Evolutionary conservation across 2,329 filamentous ascomycete genomes (phyloP), one percentile per base, ranked within the genome.

Genomic region (Chalaropsis ovoidea): DNA sequence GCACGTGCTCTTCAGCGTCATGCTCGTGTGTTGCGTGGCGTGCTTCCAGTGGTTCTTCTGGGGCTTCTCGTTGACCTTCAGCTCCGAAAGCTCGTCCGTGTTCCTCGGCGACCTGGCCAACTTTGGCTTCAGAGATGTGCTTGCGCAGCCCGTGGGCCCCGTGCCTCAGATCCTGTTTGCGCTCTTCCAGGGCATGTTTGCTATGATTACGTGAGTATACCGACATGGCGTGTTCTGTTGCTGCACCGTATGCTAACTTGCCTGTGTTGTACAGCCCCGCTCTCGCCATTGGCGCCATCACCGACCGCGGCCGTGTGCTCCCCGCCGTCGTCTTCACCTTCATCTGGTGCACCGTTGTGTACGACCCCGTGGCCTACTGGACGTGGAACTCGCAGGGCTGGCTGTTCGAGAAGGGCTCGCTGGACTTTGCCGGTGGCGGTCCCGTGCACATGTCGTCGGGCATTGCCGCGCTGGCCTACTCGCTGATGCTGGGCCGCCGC

Each of bases 41-140:
- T 86, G 85, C 62, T 95, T 95, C 77, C 90, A 95, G 73, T 96
- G 91, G 90, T 95, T 95, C 79, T 93, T 95, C 79, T 95, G 90
- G 90, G 90, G 90, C 61, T 95, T 93, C 76, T 93, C 88, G 11
- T 78, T 95, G 63, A 82, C 89, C 69, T 95, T 95, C 76, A 91
- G 89, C 6, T 89, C 91, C 75, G 84, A 84, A 24, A 89, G 89
- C 67, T 88, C 87, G 70, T 80, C 80, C 69, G n/a, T 58, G 13
- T 95, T 85, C 78, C 87, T 95, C 68, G 90, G 90, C 58, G 83
- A 91, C 69, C 80, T 95, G 61, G 79, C 83, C 70, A 92, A 95
- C 80, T 87, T 95, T 71, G 91, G 89, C 42, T 82, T 95, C 71
- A 88, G 82, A 76, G 82, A 89, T 74, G 89, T 91, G 8, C 79